These are phyloP conservation scores for Euphorbia lathyris DNA, from an alignment of 345 rosid species.

Conservation along the genomic window DNA sequence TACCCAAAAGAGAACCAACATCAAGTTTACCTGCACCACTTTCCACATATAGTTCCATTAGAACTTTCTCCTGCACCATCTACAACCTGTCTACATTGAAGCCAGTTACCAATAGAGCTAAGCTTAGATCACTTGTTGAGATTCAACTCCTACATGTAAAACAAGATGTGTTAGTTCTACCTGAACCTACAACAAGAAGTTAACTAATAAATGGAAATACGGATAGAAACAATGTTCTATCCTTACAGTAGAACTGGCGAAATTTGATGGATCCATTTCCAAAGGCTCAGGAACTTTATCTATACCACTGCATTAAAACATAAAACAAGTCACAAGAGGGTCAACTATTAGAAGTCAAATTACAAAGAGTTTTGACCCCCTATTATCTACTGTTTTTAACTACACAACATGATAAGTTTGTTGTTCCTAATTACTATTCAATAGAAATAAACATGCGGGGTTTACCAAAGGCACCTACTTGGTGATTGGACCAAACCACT, in stretches of 20 bases:
- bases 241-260: conserved; percentile 48
- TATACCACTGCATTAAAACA: conserved; percentile 51
- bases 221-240: conserved; percentile 13
- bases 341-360: neutral
- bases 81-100: conserved; percentile 63
- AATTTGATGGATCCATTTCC: too few relatives aligned
- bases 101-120: conserved; percentile 73
- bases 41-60: conserved; percentile 72
- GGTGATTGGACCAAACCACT: too few relatives aligned
- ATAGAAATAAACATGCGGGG: neutral
- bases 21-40: conserved; percentile 86
- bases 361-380: neutral
- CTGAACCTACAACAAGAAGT: too few relatives aligned
- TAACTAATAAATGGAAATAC: neutral
- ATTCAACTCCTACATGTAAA: too few relatives aligned
- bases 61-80: conserved; percentile 36
- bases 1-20: too few relatives aligned
- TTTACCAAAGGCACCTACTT: too few relatives aligned
- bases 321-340: conserved; percentile 16
- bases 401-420: neutral
- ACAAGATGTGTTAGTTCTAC: too few relatives aligned
- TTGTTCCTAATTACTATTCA: neutral
- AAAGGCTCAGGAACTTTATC: too few relatives aligned
- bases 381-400: too few relatives aligned
- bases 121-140: conserved; percentile 28